phyloP scores from a whole-genome alignment of 306 rosid species.

The Begonia fuchsioides region DNA sequence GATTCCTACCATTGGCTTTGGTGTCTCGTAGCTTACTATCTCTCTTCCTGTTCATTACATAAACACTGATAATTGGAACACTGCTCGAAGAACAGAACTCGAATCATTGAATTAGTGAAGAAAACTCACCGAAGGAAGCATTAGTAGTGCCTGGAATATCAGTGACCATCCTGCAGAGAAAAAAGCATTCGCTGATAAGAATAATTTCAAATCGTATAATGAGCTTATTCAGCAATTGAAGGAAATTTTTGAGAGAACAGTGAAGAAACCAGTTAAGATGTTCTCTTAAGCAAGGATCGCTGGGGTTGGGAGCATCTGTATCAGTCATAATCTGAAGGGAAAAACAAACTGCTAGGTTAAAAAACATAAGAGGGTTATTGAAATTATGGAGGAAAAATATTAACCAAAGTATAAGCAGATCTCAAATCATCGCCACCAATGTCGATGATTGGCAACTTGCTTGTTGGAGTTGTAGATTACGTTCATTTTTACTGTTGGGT shows the following conservation, averaged over 20 bases:
- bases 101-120: background rate
- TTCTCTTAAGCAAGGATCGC: slow-evolving; percentile 69
- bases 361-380: background rate
- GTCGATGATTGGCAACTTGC: slow-evolving; percentile 62
- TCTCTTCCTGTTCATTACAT: slow-evolving; percentile 36
- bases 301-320: slow-evolving; percentile 95
- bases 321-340: slow-evolving; percentile 63
- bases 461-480: slow-evolving; percentile 45
- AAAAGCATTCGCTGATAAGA: background rate
- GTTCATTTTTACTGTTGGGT: slow-evolving; percentile 56
- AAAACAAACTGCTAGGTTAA: background rate
- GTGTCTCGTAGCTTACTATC: slow-evolving; percentile 51
- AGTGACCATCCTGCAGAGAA: slow-evolving; percentile 58
- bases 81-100: background rate
- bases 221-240: too few species aligned
- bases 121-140: slow-evolving; percentile 57
- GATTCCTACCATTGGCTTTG: slow-evolving; percentile 67
- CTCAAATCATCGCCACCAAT: slow-evolving; percentile 83
- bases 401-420: slow-evolving; percentile 66
- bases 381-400: background rate
- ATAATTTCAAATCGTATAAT: too few species aligned
- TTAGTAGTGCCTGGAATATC: slow-evolving; percentile 93
- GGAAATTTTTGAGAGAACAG: too few species aligned
- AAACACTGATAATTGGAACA: too few species aligned
- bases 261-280: slow-evolving; percentile 72